Evolutionary conservation across 345 rosid species (phyloP), one percentile per base, ranked within the genome.

Genomic region (Mangifera indica): DNA sequence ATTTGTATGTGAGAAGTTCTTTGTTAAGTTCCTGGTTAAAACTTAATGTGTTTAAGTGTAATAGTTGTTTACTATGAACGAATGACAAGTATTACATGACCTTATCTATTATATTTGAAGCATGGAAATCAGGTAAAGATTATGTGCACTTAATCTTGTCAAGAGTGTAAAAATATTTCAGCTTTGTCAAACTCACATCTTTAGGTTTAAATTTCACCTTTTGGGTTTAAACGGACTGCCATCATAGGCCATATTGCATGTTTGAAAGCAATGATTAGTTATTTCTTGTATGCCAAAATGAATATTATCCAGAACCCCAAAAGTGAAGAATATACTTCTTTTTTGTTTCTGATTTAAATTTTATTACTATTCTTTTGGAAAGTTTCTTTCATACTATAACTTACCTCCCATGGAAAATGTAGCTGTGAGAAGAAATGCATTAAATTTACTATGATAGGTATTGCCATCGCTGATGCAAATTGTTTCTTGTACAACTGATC

Each of bases 401-500:
- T 22, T 25, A 65, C 14, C 17, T 60, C 22, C 15, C 10, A 0
- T 26, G 24, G 69, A 48, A 26, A 66, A 25, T 65, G 40, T 44
- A 44, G 53, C 42, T 65, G 11, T 65, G 56, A 48, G 55, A 25
- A 49, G 24, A 26, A 65, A 48, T 14, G 5, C 42, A 14, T 46
- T 10, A 26, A 17, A 18, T 65, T 48, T 51, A 14, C 25, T 25
- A 24, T 7, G 46, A 59, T 25, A 44, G 25, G 34, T 56, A 17
- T 26, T 40, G 20, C 17, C 3, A 8, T 26, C 53, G 15, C 37
- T 58, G 11, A 3, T 45, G 26, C 9, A 44, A 44, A 7, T 69
- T 17, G 37, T 59, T 77, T 40, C 60, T 6, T 58, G 12, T 40
- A 48, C 14, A 70, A n/a, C 5, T 37, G n/a, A 60, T 58, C 32